Evolutionary conservation across 1,139 yeast species (phyloP), one percentile per base, ranked within the genome.

Genomic region (Saccharomyces uvarum): DNA sequence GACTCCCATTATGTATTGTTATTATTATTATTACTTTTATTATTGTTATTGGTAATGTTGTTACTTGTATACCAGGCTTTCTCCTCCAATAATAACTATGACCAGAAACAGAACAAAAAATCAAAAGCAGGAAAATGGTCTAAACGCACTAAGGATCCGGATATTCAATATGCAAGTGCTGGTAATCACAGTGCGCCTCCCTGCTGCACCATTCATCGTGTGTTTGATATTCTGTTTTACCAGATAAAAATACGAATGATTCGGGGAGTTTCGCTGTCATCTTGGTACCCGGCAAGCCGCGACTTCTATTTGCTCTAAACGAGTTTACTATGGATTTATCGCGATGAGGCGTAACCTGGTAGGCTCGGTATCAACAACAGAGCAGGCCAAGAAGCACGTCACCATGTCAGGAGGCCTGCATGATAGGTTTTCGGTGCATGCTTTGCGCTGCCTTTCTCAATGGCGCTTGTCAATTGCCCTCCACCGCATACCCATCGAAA

Each of bases 1-100:
- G 1, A 59, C 56, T 27, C 58, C 64, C 64, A 62, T 59, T 27
- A 21, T 16, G n/a, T 13, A 11, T 21, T 28, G n/a, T 33, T 33
- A 21, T n/a, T 26, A 46, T 9, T 14, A 9, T 28, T 46, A 46
- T 28, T 21, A 16, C 16, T 8, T 33, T 8, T 33, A 14, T 33
- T 16, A 8, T 32, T 14, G 41, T 33, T 33, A 11, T 38, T 38
- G 26, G 26, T 24, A 24, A 24, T 24, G 44, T 38, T 38, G 44
- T 38, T 38, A 19, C 14, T 38, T 19, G 11, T 19, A 19, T 38
- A 7, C 6, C 13, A 16, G 26, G 11, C 6, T 24, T 38, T 19
- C 24, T 19, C 24, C n/a, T 38, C 44, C 26, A 6, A 19, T 38
- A 38, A 38, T 19, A 9, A 9, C n/a, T 19, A 9, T 11, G 7